phyloP scores from a whole-genome alignment of 371 early-diverging fungal genomes.

The Mucor irregularis region DNA sequence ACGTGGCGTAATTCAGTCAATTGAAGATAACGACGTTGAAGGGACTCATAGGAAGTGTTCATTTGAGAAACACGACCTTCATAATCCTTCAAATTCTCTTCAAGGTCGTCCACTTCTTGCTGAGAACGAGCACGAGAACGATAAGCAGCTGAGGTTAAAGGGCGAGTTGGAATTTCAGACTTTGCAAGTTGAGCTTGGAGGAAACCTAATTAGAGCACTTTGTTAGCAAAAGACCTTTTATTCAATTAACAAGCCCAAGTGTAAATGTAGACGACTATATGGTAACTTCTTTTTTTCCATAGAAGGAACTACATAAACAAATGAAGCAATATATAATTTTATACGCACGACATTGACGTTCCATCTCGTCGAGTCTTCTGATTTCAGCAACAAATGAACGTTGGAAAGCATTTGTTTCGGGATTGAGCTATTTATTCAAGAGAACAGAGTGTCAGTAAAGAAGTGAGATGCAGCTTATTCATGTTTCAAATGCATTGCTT shows the following conservation, averaged over 20 bases:
- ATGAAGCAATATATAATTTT: too few relatives aligned
- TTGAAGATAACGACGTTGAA: conserved; percentile 85
- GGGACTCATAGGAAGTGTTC: conserved; percentile 83
- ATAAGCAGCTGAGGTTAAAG: conserved; percentile 54
- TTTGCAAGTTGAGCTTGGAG: conserved; percentile 82
- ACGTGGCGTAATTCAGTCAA: conserved; percentile 90
- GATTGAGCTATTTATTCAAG: conserved; percentile 71
- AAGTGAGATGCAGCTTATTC: too few relatives aligned
- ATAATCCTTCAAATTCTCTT: conserved; percentile 76
- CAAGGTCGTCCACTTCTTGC: conserved; percentile 94
- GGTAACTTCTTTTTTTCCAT: not conserved
- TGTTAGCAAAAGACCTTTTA: not conserved
- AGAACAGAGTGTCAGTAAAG: too few relatives aligned
- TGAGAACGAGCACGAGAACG: conserved; percentile 76
- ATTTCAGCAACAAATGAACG: conserved; percentile 94
- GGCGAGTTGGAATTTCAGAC: conserved; percentile 69
- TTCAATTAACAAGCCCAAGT: too few relatives aligned
- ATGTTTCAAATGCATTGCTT: too few relatives aligned
- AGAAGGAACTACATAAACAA: not conserved
- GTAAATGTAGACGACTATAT: too few relatives aligned
- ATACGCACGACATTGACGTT: conserved; percentile 85
- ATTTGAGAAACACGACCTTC: conserved; percentile 85
- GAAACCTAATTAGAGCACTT: conserved; percentile 61
- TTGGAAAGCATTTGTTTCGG: conserved; percentile 95
- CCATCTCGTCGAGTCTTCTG: conserved; percentile 91